Base-by-base conservation (phyloP, 1,284 basidiomycete genomes). In the Fistulina hepatica region DNA sequence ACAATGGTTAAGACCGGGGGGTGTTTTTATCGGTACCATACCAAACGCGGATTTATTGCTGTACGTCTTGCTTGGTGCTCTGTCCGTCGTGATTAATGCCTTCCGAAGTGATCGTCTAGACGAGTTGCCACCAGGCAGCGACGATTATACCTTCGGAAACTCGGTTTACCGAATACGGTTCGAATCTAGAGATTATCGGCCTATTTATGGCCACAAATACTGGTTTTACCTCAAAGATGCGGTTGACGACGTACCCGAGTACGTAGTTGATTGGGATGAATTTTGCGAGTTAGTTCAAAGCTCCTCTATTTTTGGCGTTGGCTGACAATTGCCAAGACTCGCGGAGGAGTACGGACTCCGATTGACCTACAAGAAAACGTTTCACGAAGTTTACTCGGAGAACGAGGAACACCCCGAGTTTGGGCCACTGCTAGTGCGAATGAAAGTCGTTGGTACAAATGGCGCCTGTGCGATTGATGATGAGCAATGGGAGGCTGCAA, bases 191-290 rank as follows among this genome's bases (percentile, higher is more conserved):
- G 60, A 68, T 8, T 64, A 75, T 41, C 64, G 70, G 37, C 76
- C 81, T 6, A 49, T 78, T 10, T 94, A 82, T 53, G 95, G 95
- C 4, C 86, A 97, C 57, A 78, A 83, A 41, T 99, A 98, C 55
- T 81, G 74, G 56, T 99, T 98, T 66, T 97, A 76, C 63, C 72
- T 99, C 21, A 65, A 77, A 52, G 95, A 98, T 52, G 95, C 95
- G 1, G 93, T 99, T 4, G 91, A 91, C 49, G 81, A 97, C 52
- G 93, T 97, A 21, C 93, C 93, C 2, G 95, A 99, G 57, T 98
- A 94, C 52, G 69, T 98, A 34, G 94, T 99, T 7, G 73, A 81
- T 40, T 99, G 94, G 92, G 81, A 90, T 23, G 81, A 81, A 48
- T 97, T 98, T 54, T 80, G 84, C 32, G 61, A 73, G 91, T 94